These are phyloP conservation scores for Novymonas esmeraldas DNA, from an alignment of 208 protist species.

Conservation along the genomic window DNA sequence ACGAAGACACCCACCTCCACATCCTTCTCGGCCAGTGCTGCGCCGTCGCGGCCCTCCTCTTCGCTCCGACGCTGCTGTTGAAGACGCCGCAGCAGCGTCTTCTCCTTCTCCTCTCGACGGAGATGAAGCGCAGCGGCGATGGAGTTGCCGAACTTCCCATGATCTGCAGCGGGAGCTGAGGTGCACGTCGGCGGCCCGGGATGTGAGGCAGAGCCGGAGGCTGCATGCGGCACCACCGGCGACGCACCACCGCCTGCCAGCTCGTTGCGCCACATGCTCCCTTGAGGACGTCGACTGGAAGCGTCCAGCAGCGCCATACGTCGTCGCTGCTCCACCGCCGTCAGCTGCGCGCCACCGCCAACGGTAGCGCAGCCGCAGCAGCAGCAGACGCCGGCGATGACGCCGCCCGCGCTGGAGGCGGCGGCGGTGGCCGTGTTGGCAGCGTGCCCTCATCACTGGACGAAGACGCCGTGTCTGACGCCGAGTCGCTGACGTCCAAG, in stretches of 20 bases:
- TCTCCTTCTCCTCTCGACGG: conserved; percentile 50
- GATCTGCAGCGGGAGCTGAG: not conserved
- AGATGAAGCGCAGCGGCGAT: conserved; percentile 55
- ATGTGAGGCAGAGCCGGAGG: not conserved
- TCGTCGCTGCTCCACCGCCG: conserved; percentile 25
- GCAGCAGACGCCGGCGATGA: not conserved
- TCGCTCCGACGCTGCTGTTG: conserved; percentile 50
- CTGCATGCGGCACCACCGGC: too few relatives aligned
- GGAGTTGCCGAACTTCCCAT: conserved; percentile 56
- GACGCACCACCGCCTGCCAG: too few relatives aligned
- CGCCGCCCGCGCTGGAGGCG: not conserved
- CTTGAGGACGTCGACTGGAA: not conserved
- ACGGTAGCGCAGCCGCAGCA: not conserved
- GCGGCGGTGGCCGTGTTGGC: conserved; percentile 5
- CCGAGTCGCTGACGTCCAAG: conserved; percentile 14
- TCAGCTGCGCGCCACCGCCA: not conserved
- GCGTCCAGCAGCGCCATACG: conserved; percentile 27
- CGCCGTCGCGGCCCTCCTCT: conserved; percentile 30
- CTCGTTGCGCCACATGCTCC: conserved; percentile 14
- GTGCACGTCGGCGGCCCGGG: not conserved
- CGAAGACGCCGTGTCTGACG: conserved; percentile 4
- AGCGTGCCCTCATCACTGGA: conserved; percentile 17
- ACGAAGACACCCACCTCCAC: conserved; percentile 77
- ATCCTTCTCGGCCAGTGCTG: conserved; percentile 57
- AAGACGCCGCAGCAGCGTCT: conserved; percentile 41